A percentile compares a stretch with the other conserved stretches of the same genome.
Conservation (phyloP, 257 asterid genomes). For the Penstemon newberryi region DNA sequence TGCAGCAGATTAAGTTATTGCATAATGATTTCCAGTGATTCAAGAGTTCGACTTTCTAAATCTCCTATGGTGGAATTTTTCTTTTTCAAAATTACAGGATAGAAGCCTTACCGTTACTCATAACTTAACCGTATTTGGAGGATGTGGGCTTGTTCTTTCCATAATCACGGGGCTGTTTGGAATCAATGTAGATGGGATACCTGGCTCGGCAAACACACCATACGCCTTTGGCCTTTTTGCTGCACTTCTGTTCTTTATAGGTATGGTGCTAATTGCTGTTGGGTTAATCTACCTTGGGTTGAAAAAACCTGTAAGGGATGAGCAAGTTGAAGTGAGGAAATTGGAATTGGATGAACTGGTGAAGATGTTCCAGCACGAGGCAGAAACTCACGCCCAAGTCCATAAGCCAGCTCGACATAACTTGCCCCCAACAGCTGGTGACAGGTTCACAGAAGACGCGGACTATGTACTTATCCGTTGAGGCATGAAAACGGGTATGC, state of each 20-base stretch:
- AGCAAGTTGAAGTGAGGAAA: slow-evolving; percentile 77
- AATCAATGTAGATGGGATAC: slow-evolving; percentile 94
- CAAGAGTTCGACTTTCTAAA: neutral
- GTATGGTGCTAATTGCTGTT: slow-evolving; percentile 54
- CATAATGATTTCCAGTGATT: neutral
- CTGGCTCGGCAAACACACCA: slow-evolving; percentile 73
- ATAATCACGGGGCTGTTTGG: slow-evolving; percentile 89
- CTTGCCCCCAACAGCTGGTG: slow-evolving; percentile 89
- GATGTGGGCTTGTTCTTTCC: slow-evolving; percentile 90
- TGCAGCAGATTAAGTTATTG: neutral
- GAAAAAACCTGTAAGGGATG: slow-evolving; percentile 65
- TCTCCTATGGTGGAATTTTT: no score
- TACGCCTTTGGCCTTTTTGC: slow-evolving; percentile 85
- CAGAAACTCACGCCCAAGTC: slow-evolving; percentile 93
- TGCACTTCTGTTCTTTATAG: slow-evolving; percentile 60
- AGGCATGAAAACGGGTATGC: neutral
- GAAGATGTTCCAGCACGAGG: slow-evolving; percentile 87
- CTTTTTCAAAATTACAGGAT: slow-evolving; percentile 51
- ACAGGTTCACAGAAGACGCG: slow-evolving; percentile 50
- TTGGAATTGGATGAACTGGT: slow-evolving; percentile 79
- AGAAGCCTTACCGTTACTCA: slow-evolving; percentile 88
- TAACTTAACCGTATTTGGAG: slow-evolving; percentile 92
- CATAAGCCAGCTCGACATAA: slow-evolving; percentile 64
- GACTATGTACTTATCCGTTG: slow-evolving; percentile 61
- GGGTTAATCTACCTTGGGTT: slow-evolving; percentile 85